Evolutionary conservation across 2,329 filamentous ascomycete species (phyloP).

Genomic region (Pestalotiopsis sp.): DNA sequence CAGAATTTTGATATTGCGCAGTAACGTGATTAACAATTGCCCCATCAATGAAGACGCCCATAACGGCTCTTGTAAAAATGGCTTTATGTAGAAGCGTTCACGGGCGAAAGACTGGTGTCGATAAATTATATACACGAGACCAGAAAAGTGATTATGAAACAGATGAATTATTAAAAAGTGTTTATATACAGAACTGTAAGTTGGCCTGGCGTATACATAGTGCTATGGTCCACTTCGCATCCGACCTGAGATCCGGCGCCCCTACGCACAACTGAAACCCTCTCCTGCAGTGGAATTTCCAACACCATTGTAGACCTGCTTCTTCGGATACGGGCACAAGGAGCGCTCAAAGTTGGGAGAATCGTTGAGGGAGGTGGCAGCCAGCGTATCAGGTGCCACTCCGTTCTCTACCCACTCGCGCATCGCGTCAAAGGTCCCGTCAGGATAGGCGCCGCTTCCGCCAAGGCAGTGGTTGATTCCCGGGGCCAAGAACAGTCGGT

Average conservation of each 20-base stretch:
- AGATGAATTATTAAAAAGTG: too few species aligned
- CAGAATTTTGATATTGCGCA: too few species aligned
- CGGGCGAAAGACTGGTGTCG: too few species aligned
- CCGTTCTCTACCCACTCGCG: conserved; percentile 10
- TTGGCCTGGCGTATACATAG: too few species aligned
- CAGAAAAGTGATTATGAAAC: too few species aligned
- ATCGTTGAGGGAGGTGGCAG: background rate
- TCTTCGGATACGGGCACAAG: background rate
- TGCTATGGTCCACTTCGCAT: too few species aligned
- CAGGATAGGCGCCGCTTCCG: background rate
- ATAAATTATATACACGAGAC: too few species aligned
- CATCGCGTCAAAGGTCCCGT: background rate
- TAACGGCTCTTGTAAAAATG: too few species aligned
- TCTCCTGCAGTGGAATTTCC: background rate
- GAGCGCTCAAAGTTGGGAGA: background rate
- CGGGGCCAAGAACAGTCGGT: background rate
- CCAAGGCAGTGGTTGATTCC: background rate
- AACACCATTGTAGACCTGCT: background rate
- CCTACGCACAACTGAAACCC: background rate
- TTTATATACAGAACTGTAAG: too few species aligned
- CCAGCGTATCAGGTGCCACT: background rate
- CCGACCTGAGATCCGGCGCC: background rate
- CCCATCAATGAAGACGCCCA: too few species aligned
- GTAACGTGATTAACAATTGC: too few species aligned
- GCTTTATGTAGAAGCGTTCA: too few species aligned